Conservation (phyloP, 2,329 filamentous ascomycete genomes). For the Sclerotinia sclerotiorum region DNA sequence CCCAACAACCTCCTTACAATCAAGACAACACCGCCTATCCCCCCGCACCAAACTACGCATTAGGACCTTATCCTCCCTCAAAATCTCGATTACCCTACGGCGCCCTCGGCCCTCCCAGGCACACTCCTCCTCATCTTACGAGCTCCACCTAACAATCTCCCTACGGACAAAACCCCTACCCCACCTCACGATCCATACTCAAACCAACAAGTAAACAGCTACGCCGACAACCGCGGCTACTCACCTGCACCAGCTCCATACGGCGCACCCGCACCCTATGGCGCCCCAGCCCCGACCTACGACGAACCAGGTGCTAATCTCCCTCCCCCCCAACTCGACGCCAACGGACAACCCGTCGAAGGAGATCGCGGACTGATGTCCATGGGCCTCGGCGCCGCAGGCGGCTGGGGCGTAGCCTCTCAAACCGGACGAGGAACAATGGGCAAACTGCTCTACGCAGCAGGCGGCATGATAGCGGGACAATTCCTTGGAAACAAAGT, state of each 20-base stretch:
- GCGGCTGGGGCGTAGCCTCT: conserved; percentile 4
- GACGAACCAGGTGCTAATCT: conserved; percentile 16
- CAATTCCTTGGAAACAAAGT: conserved; percentile 17
- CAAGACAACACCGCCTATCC: conserved; percentile 16
- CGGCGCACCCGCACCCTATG: conserved; percentile 4
- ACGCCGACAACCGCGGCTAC: not conserved
- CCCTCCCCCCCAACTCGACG: conserved; percentile 1
- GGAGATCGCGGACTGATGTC: conserved; percentile 17
- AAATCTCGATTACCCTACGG: conserved; percentile 13
- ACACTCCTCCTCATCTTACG: conserved; percentile 2
- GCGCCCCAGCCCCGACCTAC: conserved; percentile 6
- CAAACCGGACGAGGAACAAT: conserved; percentile 11
- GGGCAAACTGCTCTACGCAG: conserved; percentile 3
- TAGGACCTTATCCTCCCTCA: not conserved
- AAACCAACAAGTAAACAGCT: conserved; percentile 14
- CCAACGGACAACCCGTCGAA: conserved; percentile 13
- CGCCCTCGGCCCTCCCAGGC: conserved; percentile 12
- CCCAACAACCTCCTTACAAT: conserved; percentile 11
- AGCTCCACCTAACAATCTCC: conserved; percentile 5
- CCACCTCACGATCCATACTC: conserved; percentile 1
- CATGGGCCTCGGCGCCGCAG: conserved; percentile 20
- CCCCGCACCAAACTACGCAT: not conserved
- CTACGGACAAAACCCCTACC: conserved; percentile 3
- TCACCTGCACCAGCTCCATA: conserved; percentile 1
- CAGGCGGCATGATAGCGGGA: conserved; percentile 2